Percentiles rank a stretch among this genome's conserved stretches.
These are phyloP conservation scores for Francoa sonchifolia DNA, from an alignment of 441 rosid genomes.

Conservation along the genomic window DNA sequence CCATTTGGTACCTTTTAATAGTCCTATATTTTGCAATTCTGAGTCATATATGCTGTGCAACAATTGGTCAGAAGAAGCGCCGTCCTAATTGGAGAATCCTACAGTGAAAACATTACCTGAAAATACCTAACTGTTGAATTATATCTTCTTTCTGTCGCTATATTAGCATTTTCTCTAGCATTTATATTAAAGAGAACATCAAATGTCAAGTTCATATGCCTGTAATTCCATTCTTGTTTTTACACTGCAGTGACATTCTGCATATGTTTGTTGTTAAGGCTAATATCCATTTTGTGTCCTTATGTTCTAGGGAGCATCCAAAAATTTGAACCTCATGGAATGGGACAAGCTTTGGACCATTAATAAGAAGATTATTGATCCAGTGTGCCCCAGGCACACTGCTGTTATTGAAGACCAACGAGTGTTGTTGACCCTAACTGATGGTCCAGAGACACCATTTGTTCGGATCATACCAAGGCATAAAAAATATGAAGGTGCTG, in stretches of 20 bases:
- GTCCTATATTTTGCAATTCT: background rate
- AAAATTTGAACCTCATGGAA: slow-evolving; percentile 83
- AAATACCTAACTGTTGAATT: no score
- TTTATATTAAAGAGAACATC: no score
- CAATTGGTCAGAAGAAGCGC: no score
- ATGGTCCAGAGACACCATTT: slow-evolving; percentile 70
- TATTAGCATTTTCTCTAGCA: no score
- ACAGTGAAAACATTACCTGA: no score
- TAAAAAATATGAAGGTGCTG: slow-evolving; percentile 85
- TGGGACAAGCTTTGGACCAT: slow-evolving; percentile 97
- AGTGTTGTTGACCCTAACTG: slow-evolving; percentile 40
- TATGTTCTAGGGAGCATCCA: slow-evolving; percentile 59
- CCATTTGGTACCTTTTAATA: background rate
- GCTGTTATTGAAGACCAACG: slow-evolving; percentile 62
- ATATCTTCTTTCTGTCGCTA: no score
- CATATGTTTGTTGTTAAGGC: no score
- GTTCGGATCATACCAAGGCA: slow-evolving; percentile 71
- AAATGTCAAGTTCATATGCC: no score
- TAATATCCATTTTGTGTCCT: slow-evolving; percentile 1
- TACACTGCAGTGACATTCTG: no score
- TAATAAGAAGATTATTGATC: slow-evolving; percentile 83
- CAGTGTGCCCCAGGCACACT: slow-evolving; percentile 90
- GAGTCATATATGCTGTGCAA: no score
- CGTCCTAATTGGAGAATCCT: no score
- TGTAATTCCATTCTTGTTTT: no score